Percentiles rank a stretch among this genome's conserved stretches.
phyloP scores from a whole-genome alignment of 2,329 filamentous ascomycete genomes.

The Penicillium sclerotiorum region DNA sequence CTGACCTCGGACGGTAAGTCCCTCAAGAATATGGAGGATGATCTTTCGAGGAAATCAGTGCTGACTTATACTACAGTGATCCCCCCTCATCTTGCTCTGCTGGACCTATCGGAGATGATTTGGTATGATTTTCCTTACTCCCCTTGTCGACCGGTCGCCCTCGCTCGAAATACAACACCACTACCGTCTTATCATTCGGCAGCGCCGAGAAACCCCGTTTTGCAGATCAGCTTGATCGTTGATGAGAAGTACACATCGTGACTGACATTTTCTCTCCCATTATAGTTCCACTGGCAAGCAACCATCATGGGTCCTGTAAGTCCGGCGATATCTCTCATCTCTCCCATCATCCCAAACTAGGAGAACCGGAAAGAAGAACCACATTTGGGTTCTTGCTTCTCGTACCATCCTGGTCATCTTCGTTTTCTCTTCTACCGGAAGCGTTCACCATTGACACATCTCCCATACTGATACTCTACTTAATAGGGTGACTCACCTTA shows the following conservation, averaged over 20 bases:
- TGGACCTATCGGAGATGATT: conserved; percentile 92
- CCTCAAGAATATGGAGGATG: background rate
- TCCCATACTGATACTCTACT: conserved; percentile 36
- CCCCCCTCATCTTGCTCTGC: conserved; percentile 98
- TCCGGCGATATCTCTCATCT: conserved; percentile 34
- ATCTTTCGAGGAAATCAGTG: conserved; percentile 2
- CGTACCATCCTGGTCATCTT: background rate
- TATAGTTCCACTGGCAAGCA: conserved; percentile 99
- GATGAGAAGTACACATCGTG: conserved; percentile 10
- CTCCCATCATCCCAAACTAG: background rate
- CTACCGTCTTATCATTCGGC: conserved; percentile 22
- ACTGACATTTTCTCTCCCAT: conserved; percentile 32
- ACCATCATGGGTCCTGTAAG: conserved; percentile 99
- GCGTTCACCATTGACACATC: no score
- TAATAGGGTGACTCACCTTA: conserved; percentile 91
- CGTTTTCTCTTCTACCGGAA: no score
- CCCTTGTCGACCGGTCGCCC: no score
- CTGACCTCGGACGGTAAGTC: conserved; percentile 55
- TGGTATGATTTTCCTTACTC: conserved; percentile 73
- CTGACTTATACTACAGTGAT: conserved; percentile 64
- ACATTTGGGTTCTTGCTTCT: background rate
- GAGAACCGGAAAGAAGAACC: conserved; percentile 3
- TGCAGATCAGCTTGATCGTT: conserved; percentile 8
- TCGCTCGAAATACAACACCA: conserved; percentile 5
- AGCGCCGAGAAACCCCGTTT: conserved; percentile 23